Base-by-base conservation (phyloP, 2,329 filamentous ascomycete genomes). In the Mycosphaerella sp. region DNA sequence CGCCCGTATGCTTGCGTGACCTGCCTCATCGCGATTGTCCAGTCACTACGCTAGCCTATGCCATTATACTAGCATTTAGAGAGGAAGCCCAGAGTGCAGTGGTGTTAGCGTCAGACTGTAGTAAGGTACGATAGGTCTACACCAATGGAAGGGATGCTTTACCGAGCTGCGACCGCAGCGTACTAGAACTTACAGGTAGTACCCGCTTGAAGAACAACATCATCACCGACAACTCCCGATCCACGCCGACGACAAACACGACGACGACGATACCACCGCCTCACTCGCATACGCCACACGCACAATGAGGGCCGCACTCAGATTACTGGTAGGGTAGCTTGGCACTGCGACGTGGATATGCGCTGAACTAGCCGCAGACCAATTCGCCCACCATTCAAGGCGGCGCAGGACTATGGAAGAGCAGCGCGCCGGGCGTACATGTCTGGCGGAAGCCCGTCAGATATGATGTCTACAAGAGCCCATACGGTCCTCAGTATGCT, bases 401-500 rank as follows among this genome's bases (percentile, higher is more conserved):
- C 42, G 52, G 52, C 32, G 47, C 52, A 14, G 52, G 52, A 37
- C 52, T 54, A 17, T 50, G 47, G 52, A 50, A 40, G 37, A 40
- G 34, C 32, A 34, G 48, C 17, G 41, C 41, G 41, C 48, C 48
- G 21, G 65, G 63, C 45, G 53, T 67, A 40, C 62, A 65, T 56
- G 66, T 66, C 34, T 68, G 62, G 65, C 49, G 62, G 28, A 56
- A 59, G 55, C 65, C 71, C 17, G 65, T 64, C 49, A 62, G 62
- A 30, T 74, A 75, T 68, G 68, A 74, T 64, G 71, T 75, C 55
- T 81, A 78, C 69, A 68, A 73, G 68, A 79, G 77, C 66, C 75
- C 75, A 50, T 81, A 77, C 64, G 79, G 76, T 49, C 79, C 79
- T 55, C 74, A 78, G 79, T 83, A 74, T 68, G 70, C 69, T 28